Percentiles rank a stretch among this genome's conserved stretches.
Conservation (phyloP, 305 asterid species). For the Solanum hybrid region DNA sequence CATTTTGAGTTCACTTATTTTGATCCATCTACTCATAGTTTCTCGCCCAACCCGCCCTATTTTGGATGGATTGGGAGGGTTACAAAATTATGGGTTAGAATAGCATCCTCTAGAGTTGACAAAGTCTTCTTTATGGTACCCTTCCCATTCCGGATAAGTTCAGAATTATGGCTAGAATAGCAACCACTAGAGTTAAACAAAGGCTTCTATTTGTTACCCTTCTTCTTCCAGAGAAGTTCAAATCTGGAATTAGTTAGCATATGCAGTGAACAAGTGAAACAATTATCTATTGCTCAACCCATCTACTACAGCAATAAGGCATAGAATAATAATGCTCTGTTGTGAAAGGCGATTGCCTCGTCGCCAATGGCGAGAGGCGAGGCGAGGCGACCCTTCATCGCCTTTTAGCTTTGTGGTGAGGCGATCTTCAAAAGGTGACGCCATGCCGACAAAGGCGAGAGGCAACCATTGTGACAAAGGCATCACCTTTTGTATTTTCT, state of each 20-base stretch:
- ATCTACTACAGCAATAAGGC: background rate
- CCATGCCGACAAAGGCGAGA: background rate
- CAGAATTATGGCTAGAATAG: background rate
- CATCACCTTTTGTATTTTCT: background rate
- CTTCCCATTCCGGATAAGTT: background rate
- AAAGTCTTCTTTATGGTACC: background rate
- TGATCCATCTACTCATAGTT: background rate
- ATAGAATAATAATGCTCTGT: background rate
- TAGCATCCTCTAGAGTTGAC: background rate
- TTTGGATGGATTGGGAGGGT: background rate
- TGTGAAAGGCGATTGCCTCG: background rate
- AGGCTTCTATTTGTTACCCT: background rate
- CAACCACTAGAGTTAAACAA: background rate
- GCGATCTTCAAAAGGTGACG: background rate
- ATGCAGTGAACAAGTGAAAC: background rate
- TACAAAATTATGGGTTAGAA: background rate
- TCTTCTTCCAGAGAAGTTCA: background rate
- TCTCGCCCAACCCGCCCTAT: background rate
- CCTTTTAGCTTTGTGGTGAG: background rate
- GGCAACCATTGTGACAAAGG: background rate
- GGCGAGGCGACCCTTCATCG: background rate
- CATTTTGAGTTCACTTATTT: background rate
- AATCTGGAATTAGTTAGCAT: background rate
- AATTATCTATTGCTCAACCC: background rate
- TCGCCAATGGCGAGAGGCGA: background rate